A percentile compares a stretch with the other conserved stretches of the same genome.
These are phyloP conservation scores for Trichopus zeylanicus DNA, from an alignment of 116 monocot species.

Conservation along the genomic window DNA sequence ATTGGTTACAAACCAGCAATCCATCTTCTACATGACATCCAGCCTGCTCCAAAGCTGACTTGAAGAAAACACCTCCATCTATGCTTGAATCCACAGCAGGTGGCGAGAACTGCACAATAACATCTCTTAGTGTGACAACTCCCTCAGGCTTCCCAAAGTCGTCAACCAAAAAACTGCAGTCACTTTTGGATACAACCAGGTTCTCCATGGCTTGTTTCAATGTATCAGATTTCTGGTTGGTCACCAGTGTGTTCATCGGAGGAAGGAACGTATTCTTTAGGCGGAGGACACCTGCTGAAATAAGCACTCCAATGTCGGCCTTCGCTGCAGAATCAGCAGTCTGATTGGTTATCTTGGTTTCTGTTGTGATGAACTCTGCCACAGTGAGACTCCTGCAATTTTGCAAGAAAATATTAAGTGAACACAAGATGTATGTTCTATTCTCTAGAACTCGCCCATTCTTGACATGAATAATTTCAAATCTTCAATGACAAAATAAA, in stretches of 20 bases:
- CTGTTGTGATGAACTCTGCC: constrained; percentile 13
- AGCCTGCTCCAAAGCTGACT: constrained; percentile 23
- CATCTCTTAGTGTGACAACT: constrained; percentile 24
- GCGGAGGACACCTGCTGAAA: constrained; percentile 1
- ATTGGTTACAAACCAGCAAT: constrained; percentile 5
- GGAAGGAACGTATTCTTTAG: constrained; percentile 7
- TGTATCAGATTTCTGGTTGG: constrained; percentile 13
- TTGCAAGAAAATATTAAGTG: too few relatives aligned
- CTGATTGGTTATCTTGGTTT: neutral
- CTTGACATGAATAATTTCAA: too few relatives aligned
- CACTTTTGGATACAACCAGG: constrained; percentile 16
- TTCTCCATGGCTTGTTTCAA: constrained; percentile 34
- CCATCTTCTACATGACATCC: constrained; percentile 25
- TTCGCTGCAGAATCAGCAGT: neutral
- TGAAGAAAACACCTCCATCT: constrained; percentile 38
- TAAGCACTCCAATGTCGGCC: neutral
- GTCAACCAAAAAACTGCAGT: constrained; percentile 20
- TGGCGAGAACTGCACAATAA: constrained; percentile 34
- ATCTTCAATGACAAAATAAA: neutral
- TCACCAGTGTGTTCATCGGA: constrained; percentile 3
- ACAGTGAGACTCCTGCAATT: constrained; percentile 12
- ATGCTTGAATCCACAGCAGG: constrained; percentile 39
- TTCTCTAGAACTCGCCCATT: too few relatives aligned
- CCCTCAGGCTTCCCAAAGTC: constrained; percentile 21
- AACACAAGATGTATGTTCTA: too few relatives aligned